Evolutionary conservation across 2,329 filamentous ascomycete species (phyloP).

Genomic region (Ustulina deusta): DNA sequence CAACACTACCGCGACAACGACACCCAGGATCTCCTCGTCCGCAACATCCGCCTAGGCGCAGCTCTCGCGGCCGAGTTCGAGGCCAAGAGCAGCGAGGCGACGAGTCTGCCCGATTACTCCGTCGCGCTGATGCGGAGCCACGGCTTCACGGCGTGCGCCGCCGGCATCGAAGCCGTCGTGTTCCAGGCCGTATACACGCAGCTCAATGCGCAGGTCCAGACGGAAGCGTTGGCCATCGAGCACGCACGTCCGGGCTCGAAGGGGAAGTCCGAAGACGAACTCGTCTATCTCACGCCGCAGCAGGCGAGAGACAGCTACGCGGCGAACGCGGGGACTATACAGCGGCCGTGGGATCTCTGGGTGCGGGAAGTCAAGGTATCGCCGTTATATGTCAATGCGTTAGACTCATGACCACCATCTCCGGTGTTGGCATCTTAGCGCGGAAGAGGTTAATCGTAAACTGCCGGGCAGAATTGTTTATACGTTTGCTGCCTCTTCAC

Average conservation of each 20-base stretch:
- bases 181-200: constrained; percentile 36
- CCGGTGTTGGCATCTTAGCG: background rate
- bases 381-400: constrained; percentile 17
- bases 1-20: constrained; percentile 30
- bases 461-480: background rate
- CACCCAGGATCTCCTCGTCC: constrained; percentile 36
- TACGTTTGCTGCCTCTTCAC: background rate
- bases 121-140: constrained; percentile 40
- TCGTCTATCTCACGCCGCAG: constrained; percentile 18
- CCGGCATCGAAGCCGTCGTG: constrained; percentile 37
- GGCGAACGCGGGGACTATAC: background rate
- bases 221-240: constrained; percentile 13
- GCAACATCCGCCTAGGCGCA: constrained; percentile 37
- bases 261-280: too few species aligned
- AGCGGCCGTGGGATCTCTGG: constrained; percentile 29
- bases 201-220: constrained; percentile 30
- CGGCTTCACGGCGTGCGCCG: constrained; percentile 37
- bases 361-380: constrained; percentile 27
- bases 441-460: background rate
- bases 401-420: background rate
- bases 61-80: constrained; percentile 35
- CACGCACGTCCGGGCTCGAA: background rate
- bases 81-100: background rate
- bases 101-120: background rate
- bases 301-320: constrained; percentile 14